phyloP scores from a whole-genome alignment of 2,329 filamentous ascomycete species.

The Cercospora janseana region DNA sequence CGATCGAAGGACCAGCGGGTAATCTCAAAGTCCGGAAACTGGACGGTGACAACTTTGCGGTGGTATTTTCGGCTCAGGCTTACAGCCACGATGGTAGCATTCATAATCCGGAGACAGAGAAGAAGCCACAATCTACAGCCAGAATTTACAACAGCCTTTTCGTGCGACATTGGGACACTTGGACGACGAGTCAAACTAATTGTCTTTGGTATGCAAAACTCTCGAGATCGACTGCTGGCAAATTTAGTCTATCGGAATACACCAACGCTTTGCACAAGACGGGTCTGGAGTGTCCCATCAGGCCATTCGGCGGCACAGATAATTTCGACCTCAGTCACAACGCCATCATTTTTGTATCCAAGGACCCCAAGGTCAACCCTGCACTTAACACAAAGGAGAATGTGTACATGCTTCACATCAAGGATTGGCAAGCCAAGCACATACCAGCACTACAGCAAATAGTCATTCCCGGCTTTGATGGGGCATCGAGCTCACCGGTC shows the following conservation, averaged over 20 bases:
- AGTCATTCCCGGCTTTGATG: slow-evolving; percentile 59
- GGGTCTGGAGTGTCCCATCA: slow-evolving; percentile 64
- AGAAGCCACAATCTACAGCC: slow-evolving; percentile 48
- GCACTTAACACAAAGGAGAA: slow-evolving; percentile 79
- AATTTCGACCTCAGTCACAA: slow-evolving; percentile 71
- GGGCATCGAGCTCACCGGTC: slow-evolving; percentile 64
- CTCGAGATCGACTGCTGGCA: slow-evolving; percentile 35
- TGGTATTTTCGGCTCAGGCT: slow-evolving; percentile 59
- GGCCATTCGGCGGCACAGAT: slow-evolving; percentile 73
- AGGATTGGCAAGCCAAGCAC: slow-evolving; percentile 57
- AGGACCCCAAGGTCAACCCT: slow-evolving; percentile 68
- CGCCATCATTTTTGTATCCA: slow-evolving; percentile 71
- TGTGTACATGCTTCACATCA: slow-evolving; percentile 69
- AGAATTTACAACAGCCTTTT: slow-evolving; percentile 52
- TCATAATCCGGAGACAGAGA: slow-evolving; percentile 51
- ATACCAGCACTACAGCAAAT: slow-evolving; percentile 54
- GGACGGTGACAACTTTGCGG: slow-evolving; percentile 40
- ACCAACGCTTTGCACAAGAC: slow-evolving; percentile 63
- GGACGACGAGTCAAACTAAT: slow-evolving; percentile 65
- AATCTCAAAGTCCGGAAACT: slow-evolving; percentile 49
- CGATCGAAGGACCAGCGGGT: slow-evolving; percentile 47
- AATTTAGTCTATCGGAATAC: slow-evolving; percentile 47
- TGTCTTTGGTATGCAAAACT: slow-evolving; percentile 72
- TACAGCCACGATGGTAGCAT: slow-evolving; percentile 64
- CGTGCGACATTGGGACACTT: slow-evolving; percentile 56